Evolutionary conservation across 768 basidiomycete genomes (phyloP), one percentile per base, ranked within the genome.

Genomic region (Auricularia sp.): DNA sequence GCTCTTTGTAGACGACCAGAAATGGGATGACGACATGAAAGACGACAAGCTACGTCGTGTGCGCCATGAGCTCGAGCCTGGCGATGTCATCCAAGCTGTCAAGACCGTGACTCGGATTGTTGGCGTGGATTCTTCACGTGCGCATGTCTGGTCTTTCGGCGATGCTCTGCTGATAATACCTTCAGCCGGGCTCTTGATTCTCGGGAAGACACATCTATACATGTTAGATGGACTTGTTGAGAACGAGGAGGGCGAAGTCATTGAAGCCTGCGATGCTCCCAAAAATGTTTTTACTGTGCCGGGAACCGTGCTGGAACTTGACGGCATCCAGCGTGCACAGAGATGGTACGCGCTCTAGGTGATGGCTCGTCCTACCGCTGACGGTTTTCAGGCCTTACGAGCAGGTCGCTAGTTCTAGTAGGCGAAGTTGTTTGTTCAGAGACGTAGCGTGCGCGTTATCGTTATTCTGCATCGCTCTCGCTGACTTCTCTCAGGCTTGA

Each of bases 121-220:
- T 14, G 95, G 94, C 1, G 91, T 98, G 3, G 95, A 97, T 74
- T 91, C 92, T 16, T 92, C 87, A 66, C 93, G 93, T 94, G 67
- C 72, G 88, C 78, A 1, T n/a, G 29, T 42, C 11, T 60, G 60
- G 33, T 61, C 2, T 43, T 18, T 35, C 39, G 11, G 10, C 66
- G 14, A 39, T 61, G 61, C 36, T 21, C 18, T 68, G 36, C 23
- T 18, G 65, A 0, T 12, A 54, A 43, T 3, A 29, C 12, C 47
- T 53, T 43, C 69, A 89, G 93, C 93, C 64, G 94, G 95, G 0
- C 79, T 97, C 7, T 78, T 98, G 33, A 94, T 98, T 61, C 83
- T 94, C 16, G 95, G 93, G 12, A 83, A 82, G 56, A 87, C 85
- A 1, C 90, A 94, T 69, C 73, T 97, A 5, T 98, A 97, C 69